A percentile compares a stretch with the other conserved stretches of the same genome.
Conservation (phyloP, 495 filamentous ascomycete genomes). For the Penicillium goetzii region DNA sequence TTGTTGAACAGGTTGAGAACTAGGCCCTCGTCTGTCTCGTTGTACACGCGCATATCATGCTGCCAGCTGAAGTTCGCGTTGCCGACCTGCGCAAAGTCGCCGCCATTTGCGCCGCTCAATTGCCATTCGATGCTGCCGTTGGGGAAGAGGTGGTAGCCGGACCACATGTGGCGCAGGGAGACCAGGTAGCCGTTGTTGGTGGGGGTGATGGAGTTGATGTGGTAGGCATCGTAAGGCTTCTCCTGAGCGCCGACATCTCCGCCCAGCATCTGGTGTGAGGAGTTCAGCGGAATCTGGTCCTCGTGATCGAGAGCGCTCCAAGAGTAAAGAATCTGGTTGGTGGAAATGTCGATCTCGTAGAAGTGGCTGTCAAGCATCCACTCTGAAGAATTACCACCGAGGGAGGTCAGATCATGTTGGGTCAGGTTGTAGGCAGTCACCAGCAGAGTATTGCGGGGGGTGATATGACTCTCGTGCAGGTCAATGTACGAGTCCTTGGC, state of each 20-base stretch:
- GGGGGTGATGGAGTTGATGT: conserved; percentile 44
- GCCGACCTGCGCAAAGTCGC: conserved; percentile 46
- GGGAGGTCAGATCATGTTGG: conserved; percentile 48
- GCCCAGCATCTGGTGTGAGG: conserved; percentile 31
- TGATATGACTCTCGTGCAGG: conserved; percentile 54
- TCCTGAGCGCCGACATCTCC: conserved; percentile 26
- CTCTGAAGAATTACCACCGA: conserved; percentile 41
- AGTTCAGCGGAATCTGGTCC: conserved; percentile 25
- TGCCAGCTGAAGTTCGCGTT: conserved; percentile 50
- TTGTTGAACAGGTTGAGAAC: conserved; percentile 41
- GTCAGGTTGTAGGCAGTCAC: conserved; percentile 60
- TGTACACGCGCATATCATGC: conserved; percentile 46
- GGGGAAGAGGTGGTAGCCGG: conserved; percentile 38
- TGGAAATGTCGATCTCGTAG: conserved; percentile 47
- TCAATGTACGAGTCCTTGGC: conserved; percentile 42
- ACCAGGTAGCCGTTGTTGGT: conserved; percentile 45
- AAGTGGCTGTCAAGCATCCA: conserved; percentile 54
- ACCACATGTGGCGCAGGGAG: conserved; percentile 42
- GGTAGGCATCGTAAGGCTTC: conserved; percentile 44
- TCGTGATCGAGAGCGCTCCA: conserved; percentile 42
- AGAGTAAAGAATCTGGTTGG: conserved; percentile 35
- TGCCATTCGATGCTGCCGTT: conserved; percentile 48
- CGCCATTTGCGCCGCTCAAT: conserved; percentile 41
- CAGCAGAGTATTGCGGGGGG: conserved; percentile 52
- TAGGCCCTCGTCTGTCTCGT: conserved; percentile 36